Evolutionary conservation across 2,329 filamentous ascomycete genomes (phyloP), one percentile per base, ranked within the genome.

Genomic region (Pleomassaria siparia): DNA sequence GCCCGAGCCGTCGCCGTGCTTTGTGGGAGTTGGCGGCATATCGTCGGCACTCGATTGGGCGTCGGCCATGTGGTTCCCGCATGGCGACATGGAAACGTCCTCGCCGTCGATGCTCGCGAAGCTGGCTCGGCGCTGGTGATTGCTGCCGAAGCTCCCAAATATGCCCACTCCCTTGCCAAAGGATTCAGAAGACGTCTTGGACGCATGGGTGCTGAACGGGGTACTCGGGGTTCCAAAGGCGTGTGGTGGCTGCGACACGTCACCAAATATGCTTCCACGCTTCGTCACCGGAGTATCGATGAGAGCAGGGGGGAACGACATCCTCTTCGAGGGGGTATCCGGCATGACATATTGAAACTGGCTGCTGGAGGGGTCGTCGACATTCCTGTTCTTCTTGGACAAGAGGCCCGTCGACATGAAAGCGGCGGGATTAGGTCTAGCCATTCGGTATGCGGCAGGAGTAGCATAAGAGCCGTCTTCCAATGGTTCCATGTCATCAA

Each of bases 341-440:
- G 94, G 92, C 78, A 95, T 91, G 24, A 82, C 75, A 64, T 86
- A 84, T 70, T 80, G 74, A 74, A 20, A 75, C 76, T 29, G 75
- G 71, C 44, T 56, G 74, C 72, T 55, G 69, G 81, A 11, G 15
- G 15, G 15, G 43, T 89, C 81, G 57, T 96, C 89, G 0, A 86
- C 82, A 67, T 76, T 74, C 47, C 89, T 86, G 63, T 94, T 95
- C 70, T 95, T 89, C 74, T 99, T 99, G 10, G 94, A 96, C 44
- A 99, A 87, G 22, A 99, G 76, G 1, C 92, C 91, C 0, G 94
- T 97, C 1, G 94, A 97, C 78, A 90, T 91, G 72, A 96, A 96
- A 6, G 91, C 91, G 32, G 88, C 85, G 25, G 88, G 86, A 46
- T 88, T 80, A 18, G 91, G 87, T 64, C 86, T 90, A 7, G 84